Base-by-base conservation (phyloP, 2,329 filamentous ascomycete genomes). In the Stachybotrys chlorohalonatus region DNA sequence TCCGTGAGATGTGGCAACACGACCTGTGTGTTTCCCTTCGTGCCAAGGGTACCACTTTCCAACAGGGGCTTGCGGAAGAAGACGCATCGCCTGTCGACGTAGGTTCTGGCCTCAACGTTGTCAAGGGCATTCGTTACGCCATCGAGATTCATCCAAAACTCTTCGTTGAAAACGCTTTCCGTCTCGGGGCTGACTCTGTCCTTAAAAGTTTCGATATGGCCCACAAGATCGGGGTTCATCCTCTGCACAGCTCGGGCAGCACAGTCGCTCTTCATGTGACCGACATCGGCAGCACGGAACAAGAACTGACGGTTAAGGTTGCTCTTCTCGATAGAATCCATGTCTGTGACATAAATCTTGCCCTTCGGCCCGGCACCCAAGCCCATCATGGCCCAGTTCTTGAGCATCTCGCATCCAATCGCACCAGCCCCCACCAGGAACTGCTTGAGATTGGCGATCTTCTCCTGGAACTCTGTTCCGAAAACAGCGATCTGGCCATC, bases 321-420 rank as follows among this genome's bases (percentile, higher is more conserved):
- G 76, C 93, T 97, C 82, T 93, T 96, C 75, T 99, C 94, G 63
- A 99, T 99, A 54, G 92, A 92, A 67, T 99, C 94, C 85, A 96
- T 97, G 69, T 99, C 94, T 13, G 95, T 97, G 52, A 99, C 89
- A 56, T 78, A 90, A 65, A 99, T 95, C 71, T 88, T 87, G 64
- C 94, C 94, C 51, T 91, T 82, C 3, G 90, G 89, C 5, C 94
- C 94, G 49, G 89, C 89, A 49, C 87, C 93, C 32, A 99, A 78
- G 61, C 94, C 94, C 70, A 97, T 95, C 92, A 99, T 95, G 42
- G 95, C 93, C 92, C 94, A 99, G 72, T 97, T 97, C 83, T 99
- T 99, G 62, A 99, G 77, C 88, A 97, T 99, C 69, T 99, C 94
- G 67, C 94, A 99, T 49, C 94, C 94, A 69, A 99, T 99, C 59